Conservation (phyloP, 495 filamentous ascomycete species). For the Talaromyces borbonicus region DNA sequence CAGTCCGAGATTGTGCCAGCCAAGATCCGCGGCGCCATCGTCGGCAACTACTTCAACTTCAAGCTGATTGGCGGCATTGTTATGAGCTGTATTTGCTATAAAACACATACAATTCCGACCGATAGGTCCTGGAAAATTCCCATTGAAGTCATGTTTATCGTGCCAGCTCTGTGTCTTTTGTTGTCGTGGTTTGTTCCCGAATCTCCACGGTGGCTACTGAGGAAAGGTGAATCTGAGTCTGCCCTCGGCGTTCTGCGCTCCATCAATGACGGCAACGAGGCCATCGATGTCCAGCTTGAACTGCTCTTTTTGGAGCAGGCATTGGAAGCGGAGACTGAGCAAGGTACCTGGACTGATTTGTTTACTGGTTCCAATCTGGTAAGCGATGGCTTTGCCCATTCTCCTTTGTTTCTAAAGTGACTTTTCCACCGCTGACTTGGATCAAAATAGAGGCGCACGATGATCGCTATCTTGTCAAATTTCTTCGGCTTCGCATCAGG, state of each 20-base stretch:
- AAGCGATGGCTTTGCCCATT: not conserved
- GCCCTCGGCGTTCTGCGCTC: not conserved
- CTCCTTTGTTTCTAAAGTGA: not conserved
- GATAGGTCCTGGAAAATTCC: slow-evolving; percentile 10
- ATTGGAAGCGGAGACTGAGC: not conserved
- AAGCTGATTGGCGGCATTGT: slow-evolving; percentile 8
- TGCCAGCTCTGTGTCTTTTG: slow-evolving; percentile 2
- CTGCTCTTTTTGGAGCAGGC: not conserved
- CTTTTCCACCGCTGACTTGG: not conserved
- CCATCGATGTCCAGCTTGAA: not conserved
- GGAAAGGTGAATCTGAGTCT: slow-evolving; percentile 5
- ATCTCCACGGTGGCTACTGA: slow-evolving; percentile 8
- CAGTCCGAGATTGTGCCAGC: slow-evolving; percentile 9
- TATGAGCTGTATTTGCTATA: slow-evolving; percentile 5
- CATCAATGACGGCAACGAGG: slow-evolving; percentile 3
- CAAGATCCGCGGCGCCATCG: slow-evolving; percentile 7
- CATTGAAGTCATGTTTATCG: slow-evolving; percentile 8
- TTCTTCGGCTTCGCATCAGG: slow-evolving; percentile 14
- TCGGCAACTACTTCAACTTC: slow-evolving; percentile 3
- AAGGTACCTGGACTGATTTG: slow-evolving; percentile 9
- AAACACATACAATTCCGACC: not conserved
- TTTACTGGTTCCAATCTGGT: slow-evolving; percentile 7
- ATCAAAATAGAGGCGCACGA: not conserved
- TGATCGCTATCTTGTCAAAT: not conserved
- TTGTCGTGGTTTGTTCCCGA: slow-evolving; percentile 10